These are phyloP conservation scores for Mycena alexandri DNA, from an alignment of 768 basidiomycete species.

Conservation along the genomic window DNA sequence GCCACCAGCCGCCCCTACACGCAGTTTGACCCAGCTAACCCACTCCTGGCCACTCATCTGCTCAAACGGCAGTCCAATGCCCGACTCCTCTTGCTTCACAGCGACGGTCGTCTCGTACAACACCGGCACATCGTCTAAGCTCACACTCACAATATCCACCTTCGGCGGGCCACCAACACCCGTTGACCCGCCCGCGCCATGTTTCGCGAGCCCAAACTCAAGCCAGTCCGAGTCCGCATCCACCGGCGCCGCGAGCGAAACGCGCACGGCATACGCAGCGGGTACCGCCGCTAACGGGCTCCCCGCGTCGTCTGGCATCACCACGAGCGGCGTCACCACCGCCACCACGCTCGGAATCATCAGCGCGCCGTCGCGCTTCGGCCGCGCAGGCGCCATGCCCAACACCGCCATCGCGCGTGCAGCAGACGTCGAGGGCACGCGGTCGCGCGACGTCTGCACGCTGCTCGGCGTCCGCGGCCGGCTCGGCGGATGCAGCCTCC, in stretches of 20 bases:
- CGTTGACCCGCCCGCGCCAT: slow-evolving; percentile 27
- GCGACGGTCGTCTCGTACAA: slow-evolving; percentile 66
- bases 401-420: slow-evolving; percentile 40
- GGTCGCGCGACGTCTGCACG: slow-evolving; percentile 40
- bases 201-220: slow-evolving; percentile 78
- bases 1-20: slow-evolving; percentile 64
- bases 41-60: slow-evolving; percentile 69
- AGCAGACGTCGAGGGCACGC: slow-evolving; percentile 44
- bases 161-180: slow-evolving; percentile 48
- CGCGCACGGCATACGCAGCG: slow-evolving; percentile 69
- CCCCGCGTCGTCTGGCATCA: slow-evolving; percentile 8
- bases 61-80: slow-evolving; percentile 60
- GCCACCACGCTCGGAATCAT: slow-evolving; percentile 72
- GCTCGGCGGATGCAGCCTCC: slow-evolving; percentile 38
- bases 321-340: slow-evolving; percentile 65
- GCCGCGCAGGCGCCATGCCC: slow-evolving; percentile 41
- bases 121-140: slow-evolving; percentile 75
- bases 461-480: slow-evolving; percentile 55
- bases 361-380: slow-evolving; percentile 65
- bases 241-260: slow-evolving; percentile 67
- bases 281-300: slow-evolving; percentile 44
- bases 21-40: slow-evolving; percentile 75
- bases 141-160: slow-evolving; percentile 70
- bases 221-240: slow-evolving; percentile 78
- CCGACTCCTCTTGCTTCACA: slow-evolving; percentile 52